Evolutionary conservation across 352 stramenopile species (phyloP), one percentile per base, ranked within the genome.

Genomic region (Globisporangium abappressorium): DNA sequence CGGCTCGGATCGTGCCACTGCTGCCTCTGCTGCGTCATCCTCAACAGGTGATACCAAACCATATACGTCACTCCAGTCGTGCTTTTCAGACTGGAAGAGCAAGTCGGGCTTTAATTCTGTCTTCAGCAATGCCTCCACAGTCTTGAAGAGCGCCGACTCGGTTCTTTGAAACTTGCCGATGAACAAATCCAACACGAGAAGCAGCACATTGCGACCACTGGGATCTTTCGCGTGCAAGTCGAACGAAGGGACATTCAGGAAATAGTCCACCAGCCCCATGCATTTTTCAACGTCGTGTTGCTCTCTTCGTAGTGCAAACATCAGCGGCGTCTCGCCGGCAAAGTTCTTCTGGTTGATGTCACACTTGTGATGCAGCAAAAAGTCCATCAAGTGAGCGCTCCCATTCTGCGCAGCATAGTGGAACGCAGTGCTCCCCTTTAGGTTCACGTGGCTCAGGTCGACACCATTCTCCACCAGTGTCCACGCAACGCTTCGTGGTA

Each of bases 361-460:
- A 38, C 65, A 77, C 33, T 71, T 68, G 61, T 90, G 78, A 65
- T 91, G 78, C 6, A 89, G 72, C 26, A 92, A 59, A 55, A 91
- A 92, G 38, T 89, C 82, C 62, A 89, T 75, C 26, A 89, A 22
- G 41, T 85, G 77, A 24, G 79, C 79, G 43, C 88, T 89, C 1
- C 74, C 82, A 7, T 57, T 64, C 11, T 77, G 65, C 0, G 82
- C 82, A 3, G 85, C 82, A 38, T 85, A 90, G 34, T 93, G 85
- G 15, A 91, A 59, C 0, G 79, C 74, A 7, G 77, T 68, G 51
- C 80, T 84, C 1, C 85, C 82, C 15, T 70, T 63, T 0, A 70
- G 64, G 36, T 85, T 82, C n/a, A 51, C 30, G 7, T 62, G 49
- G 46, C 70, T 69, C 5, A 77, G 71, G n/a, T 72, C 33, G 5